phyloP scores from a whole-genome alignment of 78 protist genomes.

The Dictyostelium firmibasis region DNA sequence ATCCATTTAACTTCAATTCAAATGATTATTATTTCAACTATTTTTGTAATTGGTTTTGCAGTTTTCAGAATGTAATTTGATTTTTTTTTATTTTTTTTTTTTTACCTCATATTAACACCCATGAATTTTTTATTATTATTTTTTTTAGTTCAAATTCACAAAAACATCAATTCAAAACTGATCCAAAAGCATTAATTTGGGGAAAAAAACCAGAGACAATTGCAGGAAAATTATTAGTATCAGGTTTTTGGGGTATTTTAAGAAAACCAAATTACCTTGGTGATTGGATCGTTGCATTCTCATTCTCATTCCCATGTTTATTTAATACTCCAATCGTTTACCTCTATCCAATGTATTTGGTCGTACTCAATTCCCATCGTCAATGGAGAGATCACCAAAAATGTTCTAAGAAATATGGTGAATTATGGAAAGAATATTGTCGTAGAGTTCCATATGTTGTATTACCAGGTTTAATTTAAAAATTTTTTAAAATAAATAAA shows the following conservation, averaged over 20 bases:
- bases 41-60: constrained; percentile 5
- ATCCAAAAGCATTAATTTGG: constrained; percentile 33
- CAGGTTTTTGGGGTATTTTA: constrained; percentile 33
- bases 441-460: constrained; percentile 22
- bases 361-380: constrained; percentile 3
- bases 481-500: neutral
- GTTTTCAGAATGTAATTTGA: constrained; percentile 2
- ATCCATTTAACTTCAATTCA: constrained; percentile 17
- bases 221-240: constrained; percentile 6
- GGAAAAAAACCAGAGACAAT: constrained; percentile 21
- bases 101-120: neutral
- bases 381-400: constrained; percentile 32
- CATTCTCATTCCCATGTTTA: constrained; percentile 30
- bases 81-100: neutral
- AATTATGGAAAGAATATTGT: constrained; percentile 15
- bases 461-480: constrained; percentile 3
- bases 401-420: constrained; percentile 22
- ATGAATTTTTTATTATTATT: neutral
- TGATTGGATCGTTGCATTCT: constrained; percentile 23
- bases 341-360: constrained; percentile 6
- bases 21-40: constrained; percentile 1
- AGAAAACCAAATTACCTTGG: constrained; percentile 28
- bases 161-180: constrained; percentile 23
- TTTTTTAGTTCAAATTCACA: neutral
- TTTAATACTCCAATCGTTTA: constrained; percentile 23